Conservation (phyloP, 352 stramenopile genomes). For the Pythium myriotylum region DNA sequence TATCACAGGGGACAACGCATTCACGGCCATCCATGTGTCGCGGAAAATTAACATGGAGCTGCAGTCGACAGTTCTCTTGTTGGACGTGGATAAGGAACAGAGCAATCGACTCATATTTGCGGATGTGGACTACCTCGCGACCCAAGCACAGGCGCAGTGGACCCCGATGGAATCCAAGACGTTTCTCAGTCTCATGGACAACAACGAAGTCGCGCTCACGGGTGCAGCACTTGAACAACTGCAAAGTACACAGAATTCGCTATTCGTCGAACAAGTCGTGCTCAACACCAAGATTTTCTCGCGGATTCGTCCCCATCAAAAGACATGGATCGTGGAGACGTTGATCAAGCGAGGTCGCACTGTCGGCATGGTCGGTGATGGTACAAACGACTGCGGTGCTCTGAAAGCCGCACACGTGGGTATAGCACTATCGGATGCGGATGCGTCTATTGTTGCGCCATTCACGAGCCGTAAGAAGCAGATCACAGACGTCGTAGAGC, state of each 20-base stretch:
- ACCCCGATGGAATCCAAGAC: slow-evolving; percentile 42
- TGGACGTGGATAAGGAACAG: slow-evolving; percentile 23
- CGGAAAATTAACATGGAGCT: slow-evolving; percentile 80
- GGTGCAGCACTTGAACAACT: slow-evolving; percentile 61
- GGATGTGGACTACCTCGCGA: slow-evolving; percentile 61
- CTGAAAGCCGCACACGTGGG: slow-evolving; percentile 88
- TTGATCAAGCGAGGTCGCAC: slow-evolving; percentile 56
- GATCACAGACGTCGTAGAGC: slow-evolving; percentile 80
- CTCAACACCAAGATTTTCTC: slow-evolving; percentile 69
- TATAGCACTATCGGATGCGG: slow-evolving; percentile 79
- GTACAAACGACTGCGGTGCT: slow-evolving; percentile 86
- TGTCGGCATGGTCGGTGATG: slow-evolving; percentile 74
- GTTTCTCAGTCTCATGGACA: slow-evolving; percentile 53
- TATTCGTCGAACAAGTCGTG: slow-evolving; percentile 62
- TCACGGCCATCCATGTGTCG: slow-evolving; percentile 74
- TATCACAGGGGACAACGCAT: slow-evolving; percentile 88
- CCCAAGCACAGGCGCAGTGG: slow-evolving; percentile 33
- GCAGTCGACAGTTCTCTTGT: slow-evolving; percentile 48
- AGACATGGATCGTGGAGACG: slow-evolving; percentile 78
- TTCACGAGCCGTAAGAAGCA: slow-evolving; percentile 88
- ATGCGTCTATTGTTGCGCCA: slow-evolving; percentile 84
- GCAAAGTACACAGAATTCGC: slow-evolving; percentile 24
- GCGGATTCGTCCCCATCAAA: slow-evolving; percentile 72
- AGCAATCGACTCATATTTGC: slow-evolving; percentile 46
- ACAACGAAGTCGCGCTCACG: slow-evolving; percentile 69